A percentile compares a stretch with the other conserved stretches of the same genome.
phyloP scores from a whole-genome alignment of 495 filamentous ascomycete species.

The Parachaetomium inaequale region DNA sequence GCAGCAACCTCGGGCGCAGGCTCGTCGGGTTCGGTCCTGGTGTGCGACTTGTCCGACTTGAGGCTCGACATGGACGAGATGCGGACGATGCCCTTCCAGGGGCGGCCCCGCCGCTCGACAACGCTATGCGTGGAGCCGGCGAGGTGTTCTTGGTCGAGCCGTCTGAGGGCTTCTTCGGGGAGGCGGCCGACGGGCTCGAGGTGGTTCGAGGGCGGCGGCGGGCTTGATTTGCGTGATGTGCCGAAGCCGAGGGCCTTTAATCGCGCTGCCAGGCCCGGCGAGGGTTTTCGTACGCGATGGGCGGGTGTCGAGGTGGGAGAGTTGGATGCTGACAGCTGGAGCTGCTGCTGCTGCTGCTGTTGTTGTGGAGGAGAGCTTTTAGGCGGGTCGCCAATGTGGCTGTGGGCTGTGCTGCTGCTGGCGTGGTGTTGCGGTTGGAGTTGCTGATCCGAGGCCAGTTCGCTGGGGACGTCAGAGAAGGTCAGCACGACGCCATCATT shows the following conservation, averaged over 20 bases:
- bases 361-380: constrained; percentile 7
- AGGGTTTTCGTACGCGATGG: constrained; percentile 52
- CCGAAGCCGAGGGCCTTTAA: constrained; percentile 68
- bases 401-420: constrained; percentile 16
- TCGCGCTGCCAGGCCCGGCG: constrained; percentile 72
- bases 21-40: constrained; percentile 22
- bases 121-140: constrained; percentile 49
- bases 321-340: constrained; percentile 15
- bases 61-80: constrained; percentile 38
- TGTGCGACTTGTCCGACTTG: constrained; percentile 28
- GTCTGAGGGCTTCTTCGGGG: constrained; percentile 66
- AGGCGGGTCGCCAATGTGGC: background rate
- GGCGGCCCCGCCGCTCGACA: constrained; percentile 58
- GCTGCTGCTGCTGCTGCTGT: constrained; percentile 16
- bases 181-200: constrained; percentile 63
- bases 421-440: constrained; percentile 18
- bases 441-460: constrained; percentile 29
- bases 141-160: constrained; percentile 61
- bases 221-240: constrained; percentile 40
- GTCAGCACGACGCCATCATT: constrained; percentile 33
- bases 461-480: constrained; percentile 41
- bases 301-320: constrained; percentile 25
- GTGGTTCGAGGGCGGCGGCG: constrained; percentile 34
- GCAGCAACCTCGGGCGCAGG: constrained; percentile 9
- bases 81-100: constrained; percentile 56